Evolutionary conservation across 192 early-diverging fungal genomes (phyloP).

Genomic region (Endogone sp.): DNA sequence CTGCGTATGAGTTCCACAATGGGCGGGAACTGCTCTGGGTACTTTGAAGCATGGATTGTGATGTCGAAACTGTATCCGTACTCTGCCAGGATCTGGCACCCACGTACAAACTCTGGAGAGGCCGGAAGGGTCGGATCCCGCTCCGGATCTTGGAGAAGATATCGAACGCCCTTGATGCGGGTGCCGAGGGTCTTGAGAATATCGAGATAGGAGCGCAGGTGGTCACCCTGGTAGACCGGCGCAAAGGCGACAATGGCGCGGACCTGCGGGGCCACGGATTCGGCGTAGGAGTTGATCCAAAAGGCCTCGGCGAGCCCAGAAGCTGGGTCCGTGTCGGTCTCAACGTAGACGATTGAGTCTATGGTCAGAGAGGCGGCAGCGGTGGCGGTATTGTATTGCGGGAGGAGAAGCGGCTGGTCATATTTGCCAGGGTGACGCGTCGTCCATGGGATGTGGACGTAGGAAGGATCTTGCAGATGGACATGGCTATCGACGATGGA

Average conservation of each 20-base stretch:
- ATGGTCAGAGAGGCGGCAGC: background rate
- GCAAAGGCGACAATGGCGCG: constrained; percentile 22
- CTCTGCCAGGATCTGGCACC: constrained; percentile 13
- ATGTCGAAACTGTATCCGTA: constrained; percentile 25
- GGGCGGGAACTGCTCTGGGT: constrained; percentile 27
- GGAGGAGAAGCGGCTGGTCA: background rate
- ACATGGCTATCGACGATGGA: constrained; percentile 25
- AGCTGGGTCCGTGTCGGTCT: constrained; percentile 19
- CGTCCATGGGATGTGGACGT: constrained; percentile 19
- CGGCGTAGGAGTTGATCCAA: constrained; percentile 19
- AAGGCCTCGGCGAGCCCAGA: constrained; percentile 25
- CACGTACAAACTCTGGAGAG: constrained; percentile 10
- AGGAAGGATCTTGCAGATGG: constrained; percentile 20
- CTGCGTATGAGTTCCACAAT: constrained; percentile 12
- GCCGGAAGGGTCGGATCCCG: constrained; percentile 10
- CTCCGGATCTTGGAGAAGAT: constrained; percentile 20
- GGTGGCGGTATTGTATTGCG: background rate
- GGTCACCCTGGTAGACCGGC: constrained; percentile 25
- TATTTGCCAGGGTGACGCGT: background rate
- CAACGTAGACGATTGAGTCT: constrained; percentile 18
- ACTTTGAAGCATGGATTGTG: constrained; percentile 13
- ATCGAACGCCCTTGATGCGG: constrained; percentile 18
- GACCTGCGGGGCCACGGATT: background rate
- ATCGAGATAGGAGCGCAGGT: constrained; percentile 17
- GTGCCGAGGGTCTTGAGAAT: constrained; percentile 10